A percentile compares a stretch with the other conserved stretches of the same genome.
Conservation (phyloP, 768 basidiomycete genomes). For the Dendrothele bispora region DNA sequence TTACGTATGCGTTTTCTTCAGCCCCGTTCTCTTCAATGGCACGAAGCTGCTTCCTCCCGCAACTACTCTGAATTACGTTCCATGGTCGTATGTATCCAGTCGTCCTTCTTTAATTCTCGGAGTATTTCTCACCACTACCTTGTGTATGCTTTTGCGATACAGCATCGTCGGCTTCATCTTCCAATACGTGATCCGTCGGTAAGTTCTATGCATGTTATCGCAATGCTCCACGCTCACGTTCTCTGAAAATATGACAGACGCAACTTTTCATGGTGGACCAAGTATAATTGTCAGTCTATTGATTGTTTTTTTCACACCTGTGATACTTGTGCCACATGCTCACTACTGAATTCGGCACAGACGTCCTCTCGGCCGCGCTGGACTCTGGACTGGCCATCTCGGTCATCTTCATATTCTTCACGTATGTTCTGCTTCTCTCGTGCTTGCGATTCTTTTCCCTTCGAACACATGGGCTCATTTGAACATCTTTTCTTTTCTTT, state of each 20-base stretch:
- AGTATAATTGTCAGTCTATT: slow-evolving; percentile 65
- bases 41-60: slow-evolving; percentile 75
- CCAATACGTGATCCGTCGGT: slow-evolving; percentile 67
- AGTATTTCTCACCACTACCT: not conserved
- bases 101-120: not conserved
- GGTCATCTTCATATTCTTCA: slow-evolving; percentile 56
- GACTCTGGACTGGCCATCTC: slow-evolving; percentile 68
- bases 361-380: slow-evolving; percentile 71
- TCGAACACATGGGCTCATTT: not conserved
- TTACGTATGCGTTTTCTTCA: slow-evolving; percentile 18
- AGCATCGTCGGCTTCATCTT: slow-evolving; percentile 70
- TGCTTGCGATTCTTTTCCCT: too few species aligned
- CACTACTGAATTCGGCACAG: too few species aligned
- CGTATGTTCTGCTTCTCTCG: too few species aligned
- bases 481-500: not conserved
- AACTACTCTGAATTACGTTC: slow-evolving; percentile 81
- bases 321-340: not conserved
- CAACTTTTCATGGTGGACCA: slow-evolving; percentile 73
- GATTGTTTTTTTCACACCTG: not conserved
- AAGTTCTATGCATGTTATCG: slow-evolving; percentile 11
- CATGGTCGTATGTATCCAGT: slow-evolving; percentile 67
- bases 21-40: slow-evolving; percentile 68
- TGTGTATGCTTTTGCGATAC: not conserved
- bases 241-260: slow-evolving; percentile 1
- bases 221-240: not conserved